Conservation (phyloP, 352 stramenopile genomes). For the Globisporangium spinosum region DNA sequence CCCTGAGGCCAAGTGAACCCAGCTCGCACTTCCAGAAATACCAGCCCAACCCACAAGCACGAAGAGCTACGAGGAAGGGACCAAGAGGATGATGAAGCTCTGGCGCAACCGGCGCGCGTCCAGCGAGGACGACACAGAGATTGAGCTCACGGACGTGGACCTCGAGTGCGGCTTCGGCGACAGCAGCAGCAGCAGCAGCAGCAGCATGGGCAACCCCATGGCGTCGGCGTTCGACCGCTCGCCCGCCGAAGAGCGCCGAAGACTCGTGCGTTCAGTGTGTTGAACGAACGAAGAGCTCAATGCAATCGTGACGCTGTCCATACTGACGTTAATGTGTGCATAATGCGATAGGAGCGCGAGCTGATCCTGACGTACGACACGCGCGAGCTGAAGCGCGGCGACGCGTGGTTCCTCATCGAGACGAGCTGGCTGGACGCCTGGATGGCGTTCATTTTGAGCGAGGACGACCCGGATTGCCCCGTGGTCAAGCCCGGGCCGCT, state of each 20-base stretch:
- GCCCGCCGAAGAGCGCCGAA: slow-evolving; percentile 24
- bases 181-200: slow-evolving; percentile 12
- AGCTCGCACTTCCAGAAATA: slow-evolving; percentile 10
- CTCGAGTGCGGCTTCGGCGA: slow-evolving; percentile 18
- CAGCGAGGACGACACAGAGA: slow-evolving; percentile 24
- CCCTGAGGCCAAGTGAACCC: neutral
- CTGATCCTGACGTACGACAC: slow-evolving; percentile 68
- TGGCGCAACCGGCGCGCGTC: slow-evolving; percentile 19
- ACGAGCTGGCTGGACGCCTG: slow-evolving; percentile 75
- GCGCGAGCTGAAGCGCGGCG: slow-evolving; percentile 52
- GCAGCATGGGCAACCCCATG: slow-evolving; percentile 1
- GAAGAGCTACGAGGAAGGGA: neutral
- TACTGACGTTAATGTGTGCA: neutral
- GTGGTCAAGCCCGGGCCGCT: slow-evolving; percentile 52
- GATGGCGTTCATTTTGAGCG: slow-evolving; percentile 75
- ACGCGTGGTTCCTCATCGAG: slow-evolving; percentile 80
- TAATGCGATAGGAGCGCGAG: slow-evolving; percentile 46
- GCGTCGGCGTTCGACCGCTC: slow-evolving; percentile 21
- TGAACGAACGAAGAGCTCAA: neutral
- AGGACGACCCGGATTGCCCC: slow-evolving; percentile 50
- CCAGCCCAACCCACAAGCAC: neutral
- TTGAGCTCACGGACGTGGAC: slow-evolving; percentile 22
- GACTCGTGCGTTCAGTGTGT: slow-evolving; percentile 18
- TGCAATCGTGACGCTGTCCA: neutral
- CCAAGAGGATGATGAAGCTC: slow-evolving; percentile 21